Evolutionary conservation across 768 basidiomycete species (phyloP).

Genomic region (Pulveroboletus sp.): DNA sequence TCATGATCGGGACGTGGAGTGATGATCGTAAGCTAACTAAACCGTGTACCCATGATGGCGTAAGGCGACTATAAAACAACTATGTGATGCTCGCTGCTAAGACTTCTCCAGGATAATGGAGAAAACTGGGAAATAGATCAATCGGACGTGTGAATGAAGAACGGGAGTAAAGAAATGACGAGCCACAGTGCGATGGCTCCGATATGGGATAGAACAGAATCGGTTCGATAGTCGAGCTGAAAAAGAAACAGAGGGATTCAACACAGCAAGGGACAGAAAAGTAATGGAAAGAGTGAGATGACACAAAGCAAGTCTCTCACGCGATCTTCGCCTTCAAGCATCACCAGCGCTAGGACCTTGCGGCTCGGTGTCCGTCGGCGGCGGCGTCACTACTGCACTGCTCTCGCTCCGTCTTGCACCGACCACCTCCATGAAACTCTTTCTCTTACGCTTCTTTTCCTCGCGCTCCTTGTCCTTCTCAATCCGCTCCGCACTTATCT

Average conservation of each 20-base stretch:
- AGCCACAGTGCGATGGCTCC: conserved; percentile 14
- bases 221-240: conserved; percentile 1
- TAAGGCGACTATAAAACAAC: conserved; percentile 18
- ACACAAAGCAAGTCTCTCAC: neutral
- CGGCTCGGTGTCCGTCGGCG: conserved; percentile 16
- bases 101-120: conserved; percentile 2
- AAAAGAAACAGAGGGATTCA: neutral
- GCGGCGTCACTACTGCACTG: conserved; percentile 33
- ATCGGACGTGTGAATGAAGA: conserved; percentile 9
- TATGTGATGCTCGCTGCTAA: conserved; percentile 9
- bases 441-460: conserved; percentile 59
- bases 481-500: conserved; percentile 45
- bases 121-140: neutral
- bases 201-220: conserved; percentile 11
- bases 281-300: neutral
- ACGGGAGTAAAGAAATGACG: conserved; percentile 7
- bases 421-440: conserved; percentile 46
- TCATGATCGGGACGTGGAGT: conserved; percentile 16
- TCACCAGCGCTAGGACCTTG: conserved; percentile 7
- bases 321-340: conserved; percentile 9
- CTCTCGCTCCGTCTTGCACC: conserved; percentile 26
- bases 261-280: no score
- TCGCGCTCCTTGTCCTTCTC: conserved; percentile 53
- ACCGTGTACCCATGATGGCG: neutral
- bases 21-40: conserved; percentile 23